These are phyloP conservation scores for Sodiomyces alkalinus DNA, from an alignment of 2,329 filamentous ascomycete species.

Conservation along the genomic window DNA sequence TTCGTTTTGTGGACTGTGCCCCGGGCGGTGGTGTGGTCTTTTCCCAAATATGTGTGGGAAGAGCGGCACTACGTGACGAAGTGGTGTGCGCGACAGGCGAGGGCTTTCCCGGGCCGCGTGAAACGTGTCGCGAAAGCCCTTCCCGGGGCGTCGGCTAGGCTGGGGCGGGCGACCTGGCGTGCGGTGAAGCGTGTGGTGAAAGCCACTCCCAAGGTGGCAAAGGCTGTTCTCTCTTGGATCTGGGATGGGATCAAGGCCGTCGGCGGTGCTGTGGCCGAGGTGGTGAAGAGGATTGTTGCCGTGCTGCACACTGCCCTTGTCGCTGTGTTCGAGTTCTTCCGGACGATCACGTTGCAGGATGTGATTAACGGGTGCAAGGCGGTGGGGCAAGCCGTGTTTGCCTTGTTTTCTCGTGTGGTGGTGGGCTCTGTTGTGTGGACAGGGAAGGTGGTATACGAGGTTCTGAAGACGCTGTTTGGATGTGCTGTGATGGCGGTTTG, in stretches of 20 bases:
- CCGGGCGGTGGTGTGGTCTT: slow-evolving; percentile 7
- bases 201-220: slow-evolving; percentile 13
- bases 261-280: slow-evolving; percentile 11
- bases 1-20: slow-evolving; percentile 15
- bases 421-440: slow-evolving; percentile 11
- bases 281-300: slow-evolving; percentile 14
- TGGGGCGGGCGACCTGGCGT: slow-evolving; percentile 1
- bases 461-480: slow-evolving; percentile 17
- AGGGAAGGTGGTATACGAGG: slow-evolving; percentile 11
- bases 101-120: slow-evolving; percentile 12
- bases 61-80: slow-evolving; percentile 12
- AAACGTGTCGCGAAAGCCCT: slow-evolving; percentile 9
- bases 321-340: slow-evolving; percentile 19
- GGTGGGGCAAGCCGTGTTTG: slow-evolving; percentile 16
- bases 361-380: slow-evolving; percentile 19
- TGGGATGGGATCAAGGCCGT: slow-evolving; percentile 12
- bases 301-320: slow-evolving; percentile 19
- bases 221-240: slow-evolving; percentile 14
- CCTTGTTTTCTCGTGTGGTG: slow-evolving; percentile 14
- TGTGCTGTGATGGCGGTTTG: slow-evolving; percentile 13
- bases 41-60: slow-evolving; percentile 10
- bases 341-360: slow-evolving; percentile 20
- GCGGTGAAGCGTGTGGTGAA: slow-evolving; percentile 3
- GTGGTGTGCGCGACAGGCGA: slow-evolving; percentile 15
- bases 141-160: slow-evolving; percentile 10